phyloP scores from a whole-genome alignment of 495 filamentous ascomycete species.

The Aspergillus saccharolyticus region DNA sequence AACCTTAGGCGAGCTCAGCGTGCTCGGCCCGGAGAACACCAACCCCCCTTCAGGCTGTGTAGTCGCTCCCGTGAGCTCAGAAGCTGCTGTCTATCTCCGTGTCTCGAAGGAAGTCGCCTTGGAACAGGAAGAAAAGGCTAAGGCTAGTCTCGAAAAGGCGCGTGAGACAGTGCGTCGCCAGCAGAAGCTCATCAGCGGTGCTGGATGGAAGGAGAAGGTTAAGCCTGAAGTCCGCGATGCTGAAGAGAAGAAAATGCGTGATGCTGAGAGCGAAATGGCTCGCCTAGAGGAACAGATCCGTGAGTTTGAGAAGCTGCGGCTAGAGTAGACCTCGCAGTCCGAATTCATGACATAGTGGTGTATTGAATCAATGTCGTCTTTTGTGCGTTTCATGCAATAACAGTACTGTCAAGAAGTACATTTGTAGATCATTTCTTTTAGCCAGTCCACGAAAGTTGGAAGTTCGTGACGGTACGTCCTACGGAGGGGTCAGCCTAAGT shows the following conservation, averaged over 20 bases:
- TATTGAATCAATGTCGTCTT: conserved; percentile 4
- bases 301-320: conserved; percentile 45
- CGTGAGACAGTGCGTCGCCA: conserved; percentile 32
- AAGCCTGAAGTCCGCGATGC: conserved; percentile 53
- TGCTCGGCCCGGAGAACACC: conserved; percentile 43
- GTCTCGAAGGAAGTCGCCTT: conserved; percentile 66
- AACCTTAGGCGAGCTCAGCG: conserved; percentile 48
- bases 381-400: too few species aligned
- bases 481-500: not conserved
- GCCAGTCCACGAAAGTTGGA: too few species aligned
- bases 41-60: conserved; percentile 63
- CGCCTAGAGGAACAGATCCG: conserved; percentile 51
- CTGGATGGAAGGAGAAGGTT: conserved; percentile 43
- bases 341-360: conserved; percentile 9
- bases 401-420: too few species aligned
- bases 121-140: conserved; percentile 59
- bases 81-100: conserved; percentile 64
- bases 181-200: conserved; percentile 29
- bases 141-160: conserved; percentile 44
- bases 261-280: conserved; percentile 52
- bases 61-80: conserved; percentile 60
- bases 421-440: too few species aligned
- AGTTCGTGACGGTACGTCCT: too few species aligned
- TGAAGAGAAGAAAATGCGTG: conserved; percentile 53
- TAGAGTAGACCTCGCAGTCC: conserved; percentile 30